Base-by-base conservation (phyloP, 345 rosid genomes). In the Noccaea caerulescens region DNA sequence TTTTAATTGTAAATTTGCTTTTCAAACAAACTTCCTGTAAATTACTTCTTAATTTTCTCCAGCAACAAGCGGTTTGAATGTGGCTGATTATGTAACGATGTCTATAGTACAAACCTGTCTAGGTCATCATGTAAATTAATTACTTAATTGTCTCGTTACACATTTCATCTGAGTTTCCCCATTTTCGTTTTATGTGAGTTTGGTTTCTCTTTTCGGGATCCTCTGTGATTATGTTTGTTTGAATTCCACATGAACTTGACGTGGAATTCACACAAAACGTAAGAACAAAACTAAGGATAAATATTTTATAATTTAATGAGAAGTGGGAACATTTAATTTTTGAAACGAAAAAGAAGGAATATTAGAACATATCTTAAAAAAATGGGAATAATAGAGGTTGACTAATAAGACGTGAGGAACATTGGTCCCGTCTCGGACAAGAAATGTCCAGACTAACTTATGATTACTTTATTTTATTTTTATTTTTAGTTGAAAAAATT, bases 391-490 rank as follows among this genome's bases (percentile, higher is more conserved):
- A 37, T 37, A 4, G 41, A 55, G 42, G 25, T 34, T 33, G 41
- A 55, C 42, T 6, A 55, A 13, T 16, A 13, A 55, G 60, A 55
- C 60, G 42, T 55, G 60, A 55, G 7, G 42, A 32, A 33, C 9
- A 53, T 0, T 34, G 61, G 43, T 56, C 27, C 43, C 61, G 61
- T 56, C 61, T 56, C 27, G 39, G 61, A 34, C 61, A 56, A 56
- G 61, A 56, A 56, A 56, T 34, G 43, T 56, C 61, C 16, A 56
- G 27, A 25, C 27, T 25, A 25, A 25, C 27, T 25, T 25, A 25
- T 25, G 27, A 25, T 25, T 1, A 25, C 27, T 25, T 25, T 0
- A 25, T 25, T 25, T 2, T 16, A 0, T 16, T 16, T 16, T 25
- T 25, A 0, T 1, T 25, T 25, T 25, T 25, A 25, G 27, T 25